Evolutionary conservation across 1,139 yeast species (phyloP).

Genomic region (Hanseniaspora uvarum): DNA sequence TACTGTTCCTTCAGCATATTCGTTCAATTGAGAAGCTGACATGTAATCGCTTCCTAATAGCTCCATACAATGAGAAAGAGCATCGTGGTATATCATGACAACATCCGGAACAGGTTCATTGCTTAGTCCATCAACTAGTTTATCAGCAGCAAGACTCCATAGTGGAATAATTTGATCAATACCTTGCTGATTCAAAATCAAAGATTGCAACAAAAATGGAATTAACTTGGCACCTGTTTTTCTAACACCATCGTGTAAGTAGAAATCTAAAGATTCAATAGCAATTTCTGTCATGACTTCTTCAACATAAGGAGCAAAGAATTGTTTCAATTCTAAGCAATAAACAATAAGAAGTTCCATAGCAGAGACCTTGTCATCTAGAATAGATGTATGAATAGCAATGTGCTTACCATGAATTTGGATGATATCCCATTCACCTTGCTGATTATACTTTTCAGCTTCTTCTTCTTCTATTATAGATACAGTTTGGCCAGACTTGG

Average conservation of each 20-base stretch:
- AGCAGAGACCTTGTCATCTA: slow-evolving; percentile 88
- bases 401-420: slow-evolving; percentile 84
- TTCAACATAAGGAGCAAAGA: slow-evolving; percentile 71
- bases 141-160: slow-evolving; percentile 64
- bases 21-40: slow-evolving; percentile 46
- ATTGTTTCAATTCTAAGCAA: slow-evolving; percentile 73
- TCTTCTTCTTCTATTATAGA: slow-evolving; percentile 78
- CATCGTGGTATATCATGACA: slow-evolving; percentile 62
- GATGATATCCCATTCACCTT: slow-evolving; percentile 93
- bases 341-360: slow-evolving; percentile 81
- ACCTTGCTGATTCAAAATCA: slow-evolving; percentile 54
- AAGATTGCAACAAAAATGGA: slow-evolving; percentile 63
- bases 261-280: slow-evolving; percentile 80
- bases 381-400: slow-evolving; percentile 83
- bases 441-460: slow-evolving; percentile 71
- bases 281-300: slow-evolving; percentile 72
- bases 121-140: slow-evolving; percentile 56
- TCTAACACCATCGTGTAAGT: slow-evolving; percentile 88
- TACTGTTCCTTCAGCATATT: slow-evolving; percentile 51
- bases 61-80: slow-evolving; percentile 59
- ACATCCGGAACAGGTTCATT: slow-evolving; percentile 80
- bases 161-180: slow-evolving; percentile 50
- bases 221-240: slow-evolving; percentile 78
- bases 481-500: slow-evolving; percentile 82
- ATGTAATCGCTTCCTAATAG: slow-evolving; percentile 56